These are phyloP conservation scores for Penicillium concentricum DNA, from an alignment of 2,329 filamentous ascomycete genomes.

Conservation along the genomic window DNA sequence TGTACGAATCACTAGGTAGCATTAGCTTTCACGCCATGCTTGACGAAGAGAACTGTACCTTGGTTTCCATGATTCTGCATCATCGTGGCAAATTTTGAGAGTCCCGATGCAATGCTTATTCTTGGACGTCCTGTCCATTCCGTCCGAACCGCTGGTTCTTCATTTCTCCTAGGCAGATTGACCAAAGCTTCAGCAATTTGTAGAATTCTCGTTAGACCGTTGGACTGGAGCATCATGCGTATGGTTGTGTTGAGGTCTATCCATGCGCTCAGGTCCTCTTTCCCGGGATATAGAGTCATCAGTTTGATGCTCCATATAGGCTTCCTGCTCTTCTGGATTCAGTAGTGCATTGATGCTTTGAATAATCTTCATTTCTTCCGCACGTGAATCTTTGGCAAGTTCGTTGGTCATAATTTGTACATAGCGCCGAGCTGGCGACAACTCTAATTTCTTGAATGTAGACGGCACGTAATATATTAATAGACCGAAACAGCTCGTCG, in stretches of 20 bases:
- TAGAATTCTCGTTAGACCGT: neutral
- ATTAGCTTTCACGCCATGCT: no score
- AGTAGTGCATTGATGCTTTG: neutral
- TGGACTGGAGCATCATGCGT: neutral
- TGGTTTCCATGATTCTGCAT: no score
- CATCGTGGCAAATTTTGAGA: no score
- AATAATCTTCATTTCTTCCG: neutral
- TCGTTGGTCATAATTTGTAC: neutral
- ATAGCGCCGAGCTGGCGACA: neutral
- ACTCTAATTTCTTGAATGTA: neutral
- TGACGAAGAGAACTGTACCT: no score
- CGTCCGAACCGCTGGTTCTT: neutral
- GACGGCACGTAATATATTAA: neutral
- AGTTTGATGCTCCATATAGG: neutral
- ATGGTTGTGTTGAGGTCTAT: neutral
- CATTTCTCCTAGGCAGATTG: neutral
- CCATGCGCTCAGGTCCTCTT: neutral
- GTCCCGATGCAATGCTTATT: no score
- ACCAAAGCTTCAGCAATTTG: neutral
- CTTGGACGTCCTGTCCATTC: neutral
- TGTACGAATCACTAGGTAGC: no score
- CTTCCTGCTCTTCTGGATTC: neutral
- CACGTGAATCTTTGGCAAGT: neutral
- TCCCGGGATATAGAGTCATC: neutral
- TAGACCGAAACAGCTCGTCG: neutral